These are phyloP conservation scores for Herpomyces periplanetae DNA, from an alignment of 2,329 filamentous ascomycete species.

Conservation along the genomic window DNA sequence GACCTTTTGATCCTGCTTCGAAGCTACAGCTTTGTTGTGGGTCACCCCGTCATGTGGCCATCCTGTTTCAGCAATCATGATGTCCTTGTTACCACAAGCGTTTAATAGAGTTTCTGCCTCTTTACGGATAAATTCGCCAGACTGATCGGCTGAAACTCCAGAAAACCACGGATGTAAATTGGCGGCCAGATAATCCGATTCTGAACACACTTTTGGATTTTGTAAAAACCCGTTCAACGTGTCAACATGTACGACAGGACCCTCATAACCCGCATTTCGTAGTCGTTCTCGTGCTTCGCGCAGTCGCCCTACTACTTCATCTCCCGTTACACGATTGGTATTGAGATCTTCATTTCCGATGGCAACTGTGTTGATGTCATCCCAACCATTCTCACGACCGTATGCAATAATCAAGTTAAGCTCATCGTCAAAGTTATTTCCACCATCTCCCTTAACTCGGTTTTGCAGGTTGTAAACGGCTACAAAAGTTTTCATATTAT, in stretches of 20 bases:
- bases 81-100: slow-evolving; percentile 27
- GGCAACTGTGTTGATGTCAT: slow-evolving; percentile 23
- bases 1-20: slow-evolving; percentile 18
- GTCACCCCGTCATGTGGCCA: slow-evolving; percentile 30
- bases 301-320: slow-evolving; percentile 20
- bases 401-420: slow-evolving; percentile 18
- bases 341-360: slow-evolving; percentile 53
- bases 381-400: slow-evolving; percentile 16
- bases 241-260: slow-evolving; percentile 40
- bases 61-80: slow-evolving; percentile 42
- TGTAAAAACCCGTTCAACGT: slow-evolving; percentile 25
- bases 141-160: no score
- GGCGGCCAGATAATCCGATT: slow-evolving; percentile 14
- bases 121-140: no score
- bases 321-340: slow-evolving; percentile 13
- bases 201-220: slow-evolving; percentile 47
- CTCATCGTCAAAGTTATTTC: slow-evolving; percentile 16
- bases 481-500: slow-evolving; percentile 27
- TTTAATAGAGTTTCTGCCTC: slow-evolving; percentile 22
- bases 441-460: no score
- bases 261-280: slow-evolving; percentile 20
- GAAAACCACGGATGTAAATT: no score
- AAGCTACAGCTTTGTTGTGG: slow-evolving; percentile 28
- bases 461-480: no score
- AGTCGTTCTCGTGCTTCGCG: slow-evolving; percentile 16